These are phyloP conservation scores for Halenospora varia DNA, from an alignment of 495 filamentous ascomycete species.

Conservation along the genomic window DNA sequence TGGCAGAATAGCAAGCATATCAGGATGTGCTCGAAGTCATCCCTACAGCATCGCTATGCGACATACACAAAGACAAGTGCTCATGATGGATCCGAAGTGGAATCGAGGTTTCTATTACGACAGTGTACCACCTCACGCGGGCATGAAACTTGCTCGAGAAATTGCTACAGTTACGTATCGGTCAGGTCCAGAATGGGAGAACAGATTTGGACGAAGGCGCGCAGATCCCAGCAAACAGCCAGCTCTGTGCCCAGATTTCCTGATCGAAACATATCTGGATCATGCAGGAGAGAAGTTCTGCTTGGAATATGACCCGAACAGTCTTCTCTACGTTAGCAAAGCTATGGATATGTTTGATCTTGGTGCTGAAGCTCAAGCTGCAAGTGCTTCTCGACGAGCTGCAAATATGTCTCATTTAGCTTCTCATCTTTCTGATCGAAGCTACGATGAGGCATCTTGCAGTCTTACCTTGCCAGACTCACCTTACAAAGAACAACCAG, in stretches of 20 bases:
- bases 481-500: slow-evolving; percentile 78
- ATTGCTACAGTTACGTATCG: slow-evolving; percentile 98
- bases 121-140: slow-evolving; percentile 81
- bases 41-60: slow-evolving; percentile 99
- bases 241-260: slow-evolving; percentile 91
- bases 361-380: slow-evolving; percentile 59
- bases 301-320: slow-evolving; percentile 96
- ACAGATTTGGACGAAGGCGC: slow-evolving; percentile 82
- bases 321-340: slow-evolving; percentile 93
- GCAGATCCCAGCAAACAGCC: slow-evolving; percentile 84
- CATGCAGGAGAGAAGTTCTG: slow-evolving; percentile 99
- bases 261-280: slow-evolving; percentile 98
- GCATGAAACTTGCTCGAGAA: slow-evolving; percentile 96
- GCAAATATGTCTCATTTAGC: slow-evolving; percentile 25
- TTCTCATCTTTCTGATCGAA: slow-evolving; percentile 1
- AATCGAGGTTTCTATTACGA: slow-evolving; percentile 95
- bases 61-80: slow-evolving; percentile 95
- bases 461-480: slow-evolving; percentile 78
- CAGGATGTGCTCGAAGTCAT: slow-evolving; percentile 90
- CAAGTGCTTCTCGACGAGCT: slow-evolving; percentile 34
- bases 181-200: slow-evolving; percentile 96
- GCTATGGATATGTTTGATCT: slow-evolving; percentile 99
- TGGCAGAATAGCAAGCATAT: slow-evolving; percentile 80
- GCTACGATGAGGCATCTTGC: slow-evolving; percentile 49
- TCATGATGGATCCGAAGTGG: slow-evolving; percentile 99